A percentile compares a stretch with the other conserved stretches of the same genome.
phyloP scores from a whole-genome alignment of 768 basidiomycete species.

The Lactarius trivialis region DNA sequence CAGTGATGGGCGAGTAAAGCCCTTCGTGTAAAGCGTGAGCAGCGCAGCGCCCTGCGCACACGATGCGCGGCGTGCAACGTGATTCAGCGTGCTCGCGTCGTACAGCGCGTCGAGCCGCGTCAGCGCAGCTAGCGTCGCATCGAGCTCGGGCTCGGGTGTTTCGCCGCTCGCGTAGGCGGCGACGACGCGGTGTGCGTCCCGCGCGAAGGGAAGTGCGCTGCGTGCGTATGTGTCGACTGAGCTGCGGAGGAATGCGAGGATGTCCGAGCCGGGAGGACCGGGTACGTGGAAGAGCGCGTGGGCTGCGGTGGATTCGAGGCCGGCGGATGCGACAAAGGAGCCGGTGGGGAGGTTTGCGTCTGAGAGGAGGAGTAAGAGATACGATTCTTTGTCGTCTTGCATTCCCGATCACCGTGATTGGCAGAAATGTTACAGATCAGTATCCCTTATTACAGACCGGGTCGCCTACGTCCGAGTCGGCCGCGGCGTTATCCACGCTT shows the following conservation, averaged over 20 bases:
- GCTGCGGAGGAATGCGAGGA: constrained; percentile 58
- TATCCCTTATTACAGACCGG: too few relatives aligned
- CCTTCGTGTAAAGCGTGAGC: constrained; percentile 79
- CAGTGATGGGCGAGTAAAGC: constrained; percentile 54
- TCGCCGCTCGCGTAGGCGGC: constrained; percentile 17
- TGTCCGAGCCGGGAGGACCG: constrained; percentile 30
- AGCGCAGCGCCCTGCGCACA: constrained; percentile 89
- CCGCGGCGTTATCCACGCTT: too few relatives aligned
- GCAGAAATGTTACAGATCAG: background rate
- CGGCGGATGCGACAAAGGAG: constrained; percentile 91
- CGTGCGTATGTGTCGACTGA: constrained; percentile 74
- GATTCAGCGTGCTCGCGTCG: constrained; percentile 83
- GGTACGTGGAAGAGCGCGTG: constrained; percentile 61
- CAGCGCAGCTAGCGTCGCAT: constrained; percentile 38
- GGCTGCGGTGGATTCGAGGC: constrained; percentile 82
- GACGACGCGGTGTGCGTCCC: constrained; percentile 53
- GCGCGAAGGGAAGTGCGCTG: constrained; percentile 72
- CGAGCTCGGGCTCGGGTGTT: constrained; percentile 1
- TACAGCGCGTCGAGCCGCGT: constrained; percentile 64
- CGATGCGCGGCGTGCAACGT: constrained; percentile 81
- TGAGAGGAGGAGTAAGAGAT: constrained; percentile 70
- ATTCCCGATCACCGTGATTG: background rate
- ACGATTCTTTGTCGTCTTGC: constrained; percentile 46
- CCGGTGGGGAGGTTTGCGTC: constrained; percentile 97
- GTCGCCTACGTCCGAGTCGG: too few relatives aligned